Percentiles rank a stretch among this genome's conserved stretches.
Conservation (phyloP, 129 eudicot species). For the Chrysanthemum lavandulifolium region DNA sequence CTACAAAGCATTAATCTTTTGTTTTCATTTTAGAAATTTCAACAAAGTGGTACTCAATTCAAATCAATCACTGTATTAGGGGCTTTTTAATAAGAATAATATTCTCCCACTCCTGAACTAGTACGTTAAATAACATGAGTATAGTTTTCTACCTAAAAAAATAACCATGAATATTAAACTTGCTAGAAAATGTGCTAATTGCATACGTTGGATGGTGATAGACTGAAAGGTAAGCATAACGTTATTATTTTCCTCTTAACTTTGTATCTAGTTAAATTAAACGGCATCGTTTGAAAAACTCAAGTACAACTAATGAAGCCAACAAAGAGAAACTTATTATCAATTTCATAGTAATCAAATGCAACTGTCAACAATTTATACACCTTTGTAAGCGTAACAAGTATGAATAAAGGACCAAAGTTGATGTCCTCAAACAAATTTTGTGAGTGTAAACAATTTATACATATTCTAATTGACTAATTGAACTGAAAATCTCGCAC, state of each 20-base stretch:
- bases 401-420: too few species aligned
- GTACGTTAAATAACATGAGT: neutral
- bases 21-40: slow-evolving; percentile 2
- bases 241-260: neutral
- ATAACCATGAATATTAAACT: neutral
- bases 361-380: too few species aligned
- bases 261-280: neutral
- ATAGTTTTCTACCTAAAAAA: neutral
- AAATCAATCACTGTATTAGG: slow-evolving; percentile 17
- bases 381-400: too few species aligned
- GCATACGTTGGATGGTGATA: neutral
- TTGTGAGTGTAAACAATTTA: too few species aligned
- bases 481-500: too few species aligned
- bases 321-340: too few species aligned
- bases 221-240: neutral
- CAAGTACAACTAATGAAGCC: too few species aligned
- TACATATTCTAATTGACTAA: too few species aligned
- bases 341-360: too few species aligned
- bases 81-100: neutral
- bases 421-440: too few species aligned
- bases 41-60: slow-evolving; percentile 23
- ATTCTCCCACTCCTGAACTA: slow-evolving; percentile 12
- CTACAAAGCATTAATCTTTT: slow-evolving; percentile 26
- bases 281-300: too few species aligned
- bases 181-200: neutral